Percentiles rank a stretch among this genome's conserved stretches.
Evolutionary conservation across 805 yeast species (phyloP).

Genomic region (Zygotorulaspora florentina): DNA sequence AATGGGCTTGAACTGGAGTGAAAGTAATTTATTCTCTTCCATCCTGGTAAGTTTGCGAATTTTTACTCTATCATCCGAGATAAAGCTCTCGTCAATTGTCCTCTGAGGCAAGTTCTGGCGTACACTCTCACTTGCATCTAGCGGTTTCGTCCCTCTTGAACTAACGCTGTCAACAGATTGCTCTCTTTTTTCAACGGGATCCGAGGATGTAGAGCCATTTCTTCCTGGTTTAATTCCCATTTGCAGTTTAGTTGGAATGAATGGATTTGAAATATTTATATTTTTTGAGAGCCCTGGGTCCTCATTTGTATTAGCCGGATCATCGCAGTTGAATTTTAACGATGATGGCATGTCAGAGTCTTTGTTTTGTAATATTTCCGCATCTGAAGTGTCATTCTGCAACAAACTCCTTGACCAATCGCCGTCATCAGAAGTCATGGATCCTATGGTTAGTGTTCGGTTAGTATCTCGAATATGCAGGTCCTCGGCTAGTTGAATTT

Average conservation of each 20-base stretch:
- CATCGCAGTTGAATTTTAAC: constrained; percentile 10
- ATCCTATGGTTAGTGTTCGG: constrained; percentile 10
- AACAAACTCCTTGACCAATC: constrained; percentile 14
- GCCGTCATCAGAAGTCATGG: constrained; percentile 17
- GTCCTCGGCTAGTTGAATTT: neutral
- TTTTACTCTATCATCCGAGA: neutral
- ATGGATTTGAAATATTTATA: constrained; percentile 24
- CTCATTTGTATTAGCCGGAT: constrained; percentile 10
- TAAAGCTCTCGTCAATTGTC: neutral
- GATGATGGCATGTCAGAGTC: constrained; percentile 12
- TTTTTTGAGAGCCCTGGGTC: constrained; percentile 20
- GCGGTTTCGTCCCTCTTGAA: too few species aligned
- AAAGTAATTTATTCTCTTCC: neutral
- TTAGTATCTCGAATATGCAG: neutral
- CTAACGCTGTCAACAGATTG: too few species aligned
- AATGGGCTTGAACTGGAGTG: neutral
- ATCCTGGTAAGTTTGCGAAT: constrained; percentile 1
- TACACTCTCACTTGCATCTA: too few species aligned
- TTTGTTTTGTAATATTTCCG: neutral
- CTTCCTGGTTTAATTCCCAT: neutral
- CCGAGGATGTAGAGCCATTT: neutral
- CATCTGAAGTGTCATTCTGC: constrained; percentile 2
- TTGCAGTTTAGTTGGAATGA: constrained; percentile 16
- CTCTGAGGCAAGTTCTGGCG: neutral
- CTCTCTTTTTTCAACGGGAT: neutral